Evolutionary conservation across 305 asterid species (phyloP), one percentile per base, ranked within the genome.

Genomic region (Fraxinus ornus): DNA sequence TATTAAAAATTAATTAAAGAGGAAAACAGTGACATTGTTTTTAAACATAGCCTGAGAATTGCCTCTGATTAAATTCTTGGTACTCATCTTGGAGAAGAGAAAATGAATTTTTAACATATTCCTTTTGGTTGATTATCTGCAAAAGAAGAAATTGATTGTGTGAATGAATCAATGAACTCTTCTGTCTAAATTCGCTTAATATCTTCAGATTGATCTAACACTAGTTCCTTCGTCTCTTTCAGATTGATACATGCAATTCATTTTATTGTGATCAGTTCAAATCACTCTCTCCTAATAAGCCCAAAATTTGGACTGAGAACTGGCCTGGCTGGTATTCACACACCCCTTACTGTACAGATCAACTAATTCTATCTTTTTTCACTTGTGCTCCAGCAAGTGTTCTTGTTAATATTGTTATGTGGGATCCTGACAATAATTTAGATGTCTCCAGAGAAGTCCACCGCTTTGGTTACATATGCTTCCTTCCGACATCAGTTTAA

Each of bases 181-280:
- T 76, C 81, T 47, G 81, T 73, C 57, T 81, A 80, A 68, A 36
- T 79, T 68, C 72, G 60, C 75, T 36, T 73, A 80, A 60, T 68
- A 22, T 71, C 39, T 71, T 32, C 49, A 32, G 72, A 32, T 62
- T 84, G 44, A 41, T 75, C 89, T 88, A 76, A 90, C 68, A n/a
- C 55, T 76, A 47, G 24, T 71, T 71, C 41, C 76, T 78, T 80
- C 73, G 39, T 75, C 57, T 78, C 77, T 81, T 87, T 79, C 90
- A 95, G 98, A 95, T 95, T 85, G 97, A 95, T 89, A 92, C 98
- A 15, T 95, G 98, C 91, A 95, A 95, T 86, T 91, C 94, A 71
- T 95, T 95, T 92, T 94, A 94, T 90, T 95, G 98, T 83, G 98
- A 95, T 79, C 82, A 87, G 66, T 95, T 91, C 91, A 92, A 91